Evolutionary conservation across 139 green algal species (phyloP), one percentile per base, ranked within the genome.

Genomic region (Coccomyxa sp.): DNA sequence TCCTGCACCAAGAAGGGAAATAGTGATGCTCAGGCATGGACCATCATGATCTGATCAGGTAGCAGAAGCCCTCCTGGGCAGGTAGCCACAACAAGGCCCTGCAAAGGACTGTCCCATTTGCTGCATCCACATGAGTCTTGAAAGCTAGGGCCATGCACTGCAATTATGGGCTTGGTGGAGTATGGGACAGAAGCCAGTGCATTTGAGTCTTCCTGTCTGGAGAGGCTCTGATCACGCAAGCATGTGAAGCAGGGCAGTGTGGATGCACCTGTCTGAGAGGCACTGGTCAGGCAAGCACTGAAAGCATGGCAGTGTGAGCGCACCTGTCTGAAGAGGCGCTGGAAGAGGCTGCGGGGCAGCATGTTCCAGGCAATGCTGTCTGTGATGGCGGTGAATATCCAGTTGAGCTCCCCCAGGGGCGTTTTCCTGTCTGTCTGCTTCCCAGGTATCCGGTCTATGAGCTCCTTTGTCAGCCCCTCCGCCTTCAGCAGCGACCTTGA

Each of bases 281-380:
- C 14, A 12, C 16, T 16, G 44, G 14, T 12, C 44, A 70, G 27
- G 31, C 31, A 64, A 31, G 3, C 50, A 31, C 2, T 64, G 18
- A 64, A 29, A 10, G 33, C 7, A 34, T 71, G 64, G 64, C 64
- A 38, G 64, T 38, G 44, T 39, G 70, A 44, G 5, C 84, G 39
- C 82, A 91, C 90, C 88, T 94, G 95, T 9, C 96, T 78, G 87
- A 99, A 99, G 0, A 99, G 91, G 81, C 93, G 93, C 85, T 99
- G 96, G 77, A 99, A 99, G 8, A 99, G 89, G 27, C 90, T 87
- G 7, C 94, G 85, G 4, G 96, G 96, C 55, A 99, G 89, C 76
- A 94, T 90, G 85, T 99, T 98, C 96, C 96, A 99, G 4, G 96
- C 96, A 55, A 99, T 99, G 69, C 96, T 99, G 90, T 99, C 96